Conservation (phyloP, 257 asterid species). For the Nicotiana attenuata region DNA sequence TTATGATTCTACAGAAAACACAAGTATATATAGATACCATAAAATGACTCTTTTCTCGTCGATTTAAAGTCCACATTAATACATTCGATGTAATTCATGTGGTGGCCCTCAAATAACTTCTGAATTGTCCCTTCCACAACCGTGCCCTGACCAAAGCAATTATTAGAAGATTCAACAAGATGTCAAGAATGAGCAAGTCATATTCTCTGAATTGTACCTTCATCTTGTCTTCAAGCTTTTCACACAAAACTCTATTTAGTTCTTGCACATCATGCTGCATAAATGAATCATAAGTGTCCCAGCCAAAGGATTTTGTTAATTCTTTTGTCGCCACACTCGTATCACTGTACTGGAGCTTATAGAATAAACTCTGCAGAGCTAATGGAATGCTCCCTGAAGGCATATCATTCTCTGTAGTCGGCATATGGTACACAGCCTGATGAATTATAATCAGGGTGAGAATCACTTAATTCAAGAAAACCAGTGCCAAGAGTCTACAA, state of each 20-base stretch:
- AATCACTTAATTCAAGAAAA: slow-evolving; percentile 8
- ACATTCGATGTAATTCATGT: slow-evolving; percentile 90
- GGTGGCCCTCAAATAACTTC: slow-evolving; percentile 93
- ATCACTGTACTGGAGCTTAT: slow-evolving; percentile 87
- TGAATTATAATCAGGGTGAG: slow-evolving; percentile 15
- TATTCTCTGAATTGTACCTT: slow-evolving; percentile 38
- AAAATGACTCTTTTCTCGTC: slow-evolving; percentile 83
- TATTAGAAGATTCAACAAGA: slow-evolving; percentile 16
- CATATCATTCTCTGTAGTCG: slow-evolving; percentile 95
- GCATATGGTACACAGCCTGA: slow-evolving; percentile 98
- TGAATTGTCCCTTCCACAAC: slow-evolving; percentile 98
- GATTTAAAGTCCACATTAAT: slow-evolving; percentile 96
- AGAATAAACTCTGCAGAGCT: slow-evolving; percentile 93
- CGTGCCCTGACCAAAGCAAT: slow-evolving; percentile 58
- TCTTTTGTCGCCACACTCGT: slow-evolving; percentile 93
- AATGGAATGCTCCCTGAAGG: slow-evolving; percentile 95
- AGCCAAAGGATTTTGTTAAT: slow-evolving; percentile 94
- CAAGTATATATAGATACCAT: slow-evolving; percentile 49
- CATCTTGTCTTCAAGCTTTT: slow-evolving; percentile 97
- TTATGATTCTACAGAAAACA: slow-evolving; percentile 9
- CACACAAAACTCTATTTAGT: slow-evolving; percentile 80
- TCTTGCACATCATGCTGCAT: slow-evolving; percentile 99
- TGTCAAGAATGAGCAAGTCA: background rate
- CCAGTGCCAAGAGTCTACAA: slow-evolving; percentile 12
- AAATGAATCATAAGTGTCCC: slow-evolving; percentile 93